phyloP scores from a whole-genome alignment of 78 protist species.

The Thecamonas trahens region DNA sequence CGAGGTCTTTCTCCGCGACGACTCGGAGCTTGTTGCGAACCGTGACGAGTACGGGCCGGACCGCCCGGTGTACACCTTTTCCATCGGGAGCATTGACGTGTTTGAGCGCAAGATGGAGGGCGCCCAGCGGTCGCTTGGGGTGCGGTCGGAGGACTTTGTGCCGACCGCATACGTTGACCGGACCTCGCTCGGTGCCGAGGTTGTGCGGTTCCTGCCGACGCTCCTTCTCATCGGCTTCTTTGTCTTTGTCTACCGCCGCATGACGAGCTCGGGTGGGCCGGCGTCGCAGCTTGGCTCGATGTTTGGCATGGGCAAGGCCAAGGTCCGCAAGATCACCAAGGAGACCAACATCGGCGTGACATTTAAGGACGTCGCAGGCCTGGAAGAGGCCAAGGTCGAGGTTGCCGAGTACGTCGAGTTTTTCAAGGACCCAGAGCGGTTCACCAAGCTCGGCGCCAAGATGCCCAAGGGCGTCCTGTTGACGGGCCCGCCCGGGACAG shows the following conservation, averaged over 20 bases:
- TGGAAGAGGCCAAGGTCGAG: constrained; percentile 84
- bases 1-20: no score
- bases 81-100: constrained; percentile 13
- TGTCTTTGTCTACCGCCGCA: constrained; percentile 1
- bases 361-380: constrained; percentile 83
- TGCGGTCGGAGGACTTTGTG: constrained; percentile 3
- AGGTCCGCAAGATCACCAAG: constrained; percentile 8
- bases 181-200: constrained; percentile 10
- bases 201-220: constrained; percentile 20
- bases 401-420: constrained; percentile 90
- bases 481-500: constrained; percentile 96
- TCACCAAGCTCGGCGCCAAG: constrained; percentile 76
- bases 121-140: constrained; percentile 33
- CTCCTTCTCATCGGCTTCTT: constrained; percentile 29
- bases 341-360: constrained; percentile 15
- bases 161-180: constrained; percentile 6
- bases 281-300: neutral
- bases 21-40: no score
- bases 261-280: neutral
- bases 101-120: constrained; percentile 38
- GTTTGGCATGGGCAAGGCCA: constrained; percentile 27
- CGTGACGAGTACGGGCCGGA: no score
- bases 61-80: neutral
- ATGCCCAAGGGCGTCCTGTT: constrained; percentile 87
- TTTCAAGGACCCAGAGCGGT: constrained; percentile 81